phyloP scores from a whole-genome alignment of 768 basidiomycete genomes.

The Lepiota venenata region DNA sequence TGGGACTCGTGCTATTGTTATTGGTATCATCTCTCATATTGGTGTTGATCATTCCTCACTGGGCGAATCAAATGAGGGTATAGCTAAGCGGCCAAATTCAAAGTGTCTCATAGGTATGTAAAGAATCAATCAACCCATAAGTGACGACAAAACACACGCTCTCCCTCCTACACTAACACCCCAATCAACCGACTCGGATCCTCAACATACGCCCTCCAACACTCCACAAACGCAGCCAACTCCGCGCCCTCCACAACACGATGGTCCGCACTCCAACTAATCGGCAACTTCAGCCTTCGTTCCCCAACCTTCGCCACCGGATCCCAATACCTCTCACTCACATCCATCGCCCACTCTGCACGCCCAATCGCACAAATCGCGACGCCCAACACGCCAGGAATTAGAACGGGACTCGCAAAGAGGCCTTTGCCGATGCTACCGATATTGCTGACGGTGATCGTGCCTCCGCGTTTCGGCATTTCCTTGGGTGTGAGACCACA shows the following conservation, averaged over 20 bases:
- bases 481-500: slow-evolving; percentile 60
- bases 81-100: too few relatives aligned
- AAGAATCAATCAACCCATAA: too few relatives aligned
- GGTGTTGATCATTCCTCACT: too few relatives aligned
- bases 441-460: slow-evolving; percentile 79
- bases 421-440: slow-evolving; percentile 77
- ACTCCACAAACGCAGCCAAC: slow-evolving; percentile 83
- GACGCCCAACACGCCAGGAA: slow-evolving; percentile 81
- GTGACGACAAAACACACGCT: not conserved
- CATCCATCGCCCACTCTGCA: slow-evolving; percentile 77
- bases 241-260: slow-evolving; percentile 88
- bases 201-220: slow-evolving; percentile 81
- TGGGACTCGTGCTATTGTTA: too few relatives aligned
- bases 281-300: slow-evolving; percentile 33
- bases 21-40: too few relatives aligned
- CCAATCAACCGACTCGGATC: slow-evolving; percentile 66
- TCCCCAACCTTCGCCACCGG: slow-evolving; percentile 9
- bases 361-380: slow-evolving; percentile 82
- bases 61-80: too few relatives aligned
- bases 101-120: too few relatives aligned
- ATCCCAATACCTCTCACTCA: slow-evolving; percentile 35
- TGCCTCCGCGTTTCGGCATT: slow-evolving; percentile 75
- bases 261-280: slow-evolving; percentile 88
- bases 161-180: slow-evolving; percentile 14
- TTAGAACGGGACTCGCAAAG: slow-evolving; percentile 68